A percentile compares a stretch with the other conserved stretches of the same genome.
These are phyloP conservation scores for Apophysomyces trapeziformis DNA, from an alignment of 371 early-diverging fungal genomes.

Conservation along the genomic window DNA sequence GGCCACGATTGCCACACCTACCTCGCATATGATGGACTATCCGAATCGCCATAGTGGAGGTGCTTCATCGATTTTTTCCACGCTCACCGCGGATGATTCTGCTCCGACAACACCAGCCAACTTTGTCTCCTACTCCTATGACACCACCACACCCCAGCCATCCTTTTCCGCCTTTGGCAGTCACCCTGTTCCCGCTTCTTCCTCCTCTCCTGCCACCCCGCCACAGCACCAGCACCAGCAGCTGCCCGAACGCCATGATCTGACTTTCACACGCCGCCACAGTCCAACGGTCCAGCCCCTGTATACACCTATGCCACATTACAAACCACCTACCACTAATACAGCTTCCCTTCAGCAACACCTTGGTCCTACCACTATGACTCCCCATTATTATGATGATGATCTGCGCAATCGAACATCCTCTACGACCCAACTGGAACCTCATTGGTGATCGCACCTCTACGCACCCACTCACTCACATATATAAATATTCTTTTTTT, in stretches of 20 bases:
- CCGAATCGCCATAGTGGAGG: neutral
- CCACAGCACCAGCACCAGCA: neutral
- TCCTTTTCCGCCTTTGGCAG: neutral
- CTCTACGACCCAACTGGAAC: too few relatives aligned
- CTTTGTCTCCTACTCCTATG: neutral
- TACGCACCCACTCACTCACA: neutral
- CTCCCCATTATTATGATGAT: conserved; percentile 17
- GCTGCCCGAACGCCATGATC: neutral
- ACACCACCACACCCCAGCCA: neutral
- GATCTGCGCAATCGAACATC: neutral
- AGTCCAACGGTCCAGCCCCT: neutral
- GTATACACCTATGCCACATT: conserved; percentile 2
- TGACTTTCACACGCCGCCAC: neutral
- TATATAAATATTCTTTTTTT: neutral
- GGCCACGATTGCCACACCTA: too few relatives aligned
- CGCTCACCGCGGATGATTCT: neutral
- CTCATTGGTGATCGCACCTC: too few relatives aligned
- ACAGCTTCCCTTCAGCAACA: neutral
- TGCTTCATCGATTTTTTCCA: neutral
- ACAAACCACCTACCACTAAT: neutral
- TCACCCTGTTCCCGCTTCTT: neutral
- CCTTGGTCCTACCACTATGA: conserved; percentile 35
- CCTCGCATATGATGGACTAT: neutral
- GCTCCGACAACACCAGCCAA: conserved; percentile 1
- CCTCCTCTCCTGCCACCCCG: conserved; percentile 16